Evolutionary conservation across 2,329 filamentous ascomycete genomes (phyloP), one percentile per base, ranked within the genome.

Genomic region (Colletotrichum sp.): DNA sequence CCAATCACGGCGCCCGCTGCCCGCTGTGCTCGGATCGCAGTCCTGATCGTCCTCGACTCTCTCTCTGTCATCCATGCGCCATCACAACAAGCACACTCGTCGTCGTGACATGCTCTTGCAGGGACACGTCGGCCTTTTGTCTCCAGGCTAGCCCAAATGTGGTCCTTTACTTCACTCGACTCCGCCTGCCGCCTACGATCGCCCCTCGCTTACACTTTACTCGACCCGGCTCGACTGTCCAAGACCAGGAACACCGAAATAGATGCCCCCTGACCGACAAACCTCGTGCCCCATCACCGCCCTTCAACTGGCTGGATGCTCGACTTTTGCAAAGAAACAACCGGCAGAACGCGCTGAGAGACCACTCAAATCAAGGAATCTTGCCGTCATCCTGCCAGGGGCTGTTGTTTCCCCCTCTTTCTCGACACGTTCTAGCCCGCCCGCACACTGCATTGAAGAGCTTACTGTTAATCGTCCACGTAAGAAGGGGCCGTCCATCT

Each of bases 121-220:
- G 70, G 73, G 73, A 30, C 64, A 59, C 36, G 64, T 59, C 59
- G 57, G 70, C 15, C 36, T 30, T 49, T n/a, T 30, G 61, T 44
- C 65, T 39, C 25, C 22, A 22, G 13, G 22, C 66, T 63, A 55
- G 61, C 12, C 71, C 25, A 15, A n/a, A 77, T 39, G 30, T 44
- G 52, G 36, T 55, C 49, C 27, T 8, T 44, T 44, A 52, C 72
- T 39, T 49, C 34, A 32, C 71, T 75, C 75, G 71, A 71, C 75
- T 77, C 71, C 55, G 39, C 66, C 15, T 77, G 72, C 75, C 75
- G 44, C 34, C 32, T 73, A 34, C 34, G 71, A 39, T 65, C 11
- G 27, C 29, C 61, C 66, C 52, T 77, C 75, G 75, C 66, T 71
- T 71, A 16, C 75, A 75, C 25, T 77, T 77, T 72, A 65, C 32